These are phyloP conservation scores for Keithomyces neogunnii DNA, from an alignment of 2,329 filamentous ascomycete genomes.

Conservation along the genomic window DNA sequence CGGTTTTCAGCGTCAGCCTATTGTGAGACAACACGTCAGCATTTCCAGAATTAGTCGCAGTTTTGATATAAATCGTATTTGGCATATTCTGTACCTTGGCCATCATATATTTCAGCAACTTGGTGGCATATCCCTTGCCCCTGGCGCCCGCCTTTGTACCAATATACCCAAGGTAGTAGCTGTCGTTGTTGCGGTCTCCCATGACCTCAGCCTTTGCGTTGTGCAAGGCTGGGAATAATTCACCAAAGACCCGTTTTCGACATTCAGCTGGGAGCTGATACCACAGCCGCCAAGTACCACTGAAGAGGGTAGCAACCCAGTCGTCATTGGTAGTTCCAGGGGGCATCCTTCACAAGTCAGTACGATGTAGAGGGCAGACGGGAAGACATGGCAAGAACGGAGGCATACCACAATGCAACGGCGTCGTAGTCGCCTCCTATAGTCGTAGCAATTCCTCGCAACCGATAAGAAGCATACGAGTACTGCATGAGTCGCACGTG, in stretches of 20 bases:
- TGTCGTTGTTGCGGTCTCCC: conserved; percentile 55
- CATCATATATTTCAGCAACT: conserved; percentile 63
- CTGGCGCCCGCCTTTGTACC: conserved; percentile 64
- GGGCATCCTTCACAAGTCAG: conserved; percentile 51
- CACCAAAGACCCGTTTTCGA: conserved; percentile 63
- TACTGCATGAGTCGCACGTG: conserved; percentile 73
- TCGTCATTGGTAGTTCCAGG: conserved; percentile 67
- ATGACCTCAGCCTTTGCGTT: conserved; percentile 62
- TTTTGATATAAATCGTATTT: background rate
- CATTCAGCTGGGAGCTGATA: conserved; percentile 68
- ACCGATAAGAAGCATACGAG: conserved; percentile 65
- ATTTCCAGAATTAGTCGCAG: background rate
- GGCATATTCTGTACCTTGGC: conserved; percentile 34
- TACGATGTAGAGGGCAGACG: background rate
- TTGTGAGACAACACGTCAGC: background rate
- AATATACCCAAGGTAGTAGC: conserved; percentile 78
- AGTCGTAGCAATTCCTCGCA: conserved; percentile 65
- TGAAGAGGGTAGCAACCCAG: conserved; percentile 62
- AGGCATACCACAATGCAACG: conserved; percentile 64
- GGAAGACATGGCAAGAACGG: background rate
- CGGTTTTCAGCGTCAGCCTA: conserved; percentile 60
- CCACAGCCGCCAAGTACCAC: conserved; percentile 68
- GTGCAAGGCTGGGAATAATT: conserved; percentile 68
- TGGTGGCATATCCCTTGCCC: conserved; percentile 64
- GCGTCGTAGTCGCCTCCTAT: conserved; percentile 69